phyloP scores from a whole-genome alignment of 1,284 basidiomycete species.

The Trametes sp. region DNA sequence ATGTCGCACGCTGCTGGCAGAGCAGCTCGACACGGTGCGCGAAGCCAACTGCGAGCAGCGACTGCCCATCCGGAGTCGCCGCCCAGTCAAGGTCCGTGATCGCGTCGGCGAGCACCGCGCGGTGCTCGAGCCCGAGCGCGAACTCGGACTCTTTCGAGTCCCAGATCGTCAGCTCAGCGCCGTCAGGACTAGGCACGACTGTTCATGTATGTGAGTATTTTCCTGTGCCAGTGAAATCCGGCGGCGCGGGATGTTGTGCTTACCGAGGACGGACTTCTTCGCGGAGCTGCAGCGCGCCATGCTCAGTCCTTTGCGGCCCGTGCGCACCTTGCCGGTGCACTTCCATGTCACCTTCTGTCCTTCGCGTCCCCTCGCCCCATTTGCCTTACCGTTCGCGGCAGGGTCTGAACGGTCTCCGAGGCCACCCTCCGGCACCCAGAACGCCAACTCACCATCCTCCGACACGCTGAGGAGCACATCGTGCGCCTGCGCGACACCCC shows the following conservation, averaged over 20 bases:
- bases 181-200: constrained; percentile 65
- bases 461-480: constrained; percentile 85
- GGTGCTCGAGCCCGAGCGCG: constrained; percentile 85
- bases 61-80: constrained; percentile 88
- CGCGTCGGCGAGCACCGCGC: constrained; percentile 64
- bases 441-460: constrained; percentile 75
- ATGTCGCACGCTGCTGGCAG: constrained; percentile 89
- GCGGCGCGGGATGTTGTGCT: constrained; percentile 21
- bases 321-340: constrained; percentile 78
- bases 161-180: constrained; percentile 90
- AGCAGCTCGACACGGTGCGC: constrained; percentile 79
- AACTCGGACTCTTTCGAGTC: constrained; percentile 95
- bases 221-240: too few species aligned
- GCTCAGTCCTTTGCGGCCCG: constrained; percentile 67
- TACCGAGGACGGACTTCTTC: constrained; percentile 86
- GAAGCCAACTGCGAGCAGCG: constrained; percentile 89
- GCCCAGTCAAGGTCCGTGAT: constrained; percentile 91
- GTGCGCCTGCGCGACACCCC: constrained; percentile 53
- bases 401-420: constrained; percentile 2
- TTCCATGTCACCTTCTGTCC: constrained; percentile 54
- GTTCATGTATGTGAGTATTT: constrained; percentile 17
- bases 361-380: neutral
- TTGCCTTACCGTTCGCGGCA: neutral
- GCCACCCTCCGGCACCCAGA: constrained; percentile 77
- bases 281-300: constrained; percentile 86